Base-by-base conservation (phyloP, 139 green algal genomes). In the Volvox africanus region DNA sequence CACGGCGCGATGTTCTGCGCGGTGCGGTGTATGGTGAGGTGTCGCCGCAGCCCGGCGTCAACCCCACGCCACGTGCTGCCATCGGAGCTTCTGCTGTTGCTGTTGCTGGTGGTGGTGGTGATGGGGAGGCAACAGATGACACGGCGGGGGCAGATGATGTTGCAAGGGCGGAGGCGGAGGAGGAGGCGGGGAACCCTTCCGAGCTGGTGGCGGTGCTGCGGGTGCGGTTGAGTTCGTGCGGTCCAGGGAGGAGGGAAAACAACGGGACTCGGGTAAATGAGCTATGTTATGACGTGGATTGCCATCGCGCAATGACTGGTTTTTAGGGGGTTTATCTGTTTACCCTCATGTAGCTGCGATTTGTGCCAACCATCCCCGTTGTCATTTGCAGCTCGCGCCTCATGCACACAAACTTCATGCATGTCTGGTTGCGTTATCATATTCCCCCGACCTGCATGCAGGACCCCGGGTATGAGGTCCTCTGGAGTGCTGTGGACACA, bases 401-500 rank as follows among this genome's bases (percentile, higher is more conserved):
- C n/a, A n/a, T n/a, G n/a, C n/a, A n/a, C n/a, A n/a, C n/a, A n/a
- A n/a, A n/a, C n/a, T n/a, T 55, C 44, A 55, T 55, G 44, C 44
- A 55, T 55, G 44, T 9, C 44, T 55, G 44, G 44, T 5, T 55
- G 44, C 44, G 5, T 55, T 55, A 55, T 55, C 44, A 55, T 55
- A 9, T 55, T 55, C 44, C 44, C 44, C 44, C 44, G 9, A 55
- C 44, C 44, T 9, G 44, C 44, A 55, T 73, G 11, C 73, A 83
- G 86, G 73, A 81, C 21, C 86, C 84, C 0, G n/a, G 33, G 21
- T 84, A 68, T 5, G 30, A 89, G 75, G 91, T 88, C 55, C 67
- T 88, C 16, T 91, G 68, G 82, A 88, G 80, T 30, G 83, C 36
- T 35, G 88, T 88, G 71, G 88, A 89, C 65, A 62, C 55, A 26